Conservation (phyloP, 768 basidiomycete genomes). For the Dioszegia crocea region DNA sequence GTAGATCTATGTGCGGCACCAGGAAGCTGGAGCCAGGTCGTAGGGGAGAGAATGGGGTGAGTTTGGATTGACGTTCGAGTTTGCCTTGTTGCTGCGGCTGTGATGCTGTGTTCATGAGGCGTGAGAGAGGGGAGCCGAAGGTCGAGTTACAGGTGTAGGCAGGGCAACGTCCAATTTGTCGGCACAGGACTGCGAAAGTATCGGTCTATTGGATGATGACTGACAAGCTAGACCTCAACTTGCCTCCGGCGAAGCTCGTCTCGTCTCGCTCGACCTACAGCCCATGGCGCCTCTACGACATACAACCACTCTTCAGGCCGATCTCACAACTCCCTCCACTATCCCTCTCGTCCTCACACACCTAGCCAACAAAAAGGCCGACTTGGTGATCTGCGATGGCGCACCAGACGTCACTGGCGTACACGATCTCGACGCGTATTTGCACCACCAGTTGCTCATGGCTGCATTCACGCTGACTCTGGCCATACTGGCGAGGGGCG, state of each 20-base stretch:
- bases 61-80: constrained; percentile 8
- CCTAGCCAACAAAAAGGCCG: constrained; percentile 51
- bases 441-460: constrained; percentile 53
- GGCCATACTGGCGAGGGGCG: constrained; percentile 50
- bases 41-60: constrained; percentile 48
- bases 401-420: constrained; percentile 55
- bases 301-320: constrained; percentile 52
- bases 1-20: constrained; percentile 50
- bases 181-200: too few species aligned
- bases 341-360: constrained; percentile 51
- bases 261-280: constrained; percentile 45
- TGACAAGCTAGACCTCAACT: background rate
- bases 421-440: constrained; percentile 54
- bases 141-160: too few species aligned
- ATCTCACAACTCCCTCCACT: constrained; percentile 53
- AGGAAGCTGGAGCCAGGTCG: constrained; percentile 52
- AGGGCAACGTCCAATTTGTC: too few species aligned
- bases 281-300: constrained; percentile 51
- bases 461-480: constrained; percentile 53
- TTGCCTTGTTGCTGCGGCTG: too few species aligned
- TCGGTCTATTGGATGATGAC: background rate
- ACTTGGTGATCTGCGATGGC: constrained; percentile 55
- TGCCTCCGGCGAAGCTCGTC: constrained; percentile 12
- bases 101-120: background rate
- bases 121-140: too few species aligned